Evolutionary conservation across 805 yeast species (phyloP).

Genomic region (Barnettozyma wickerhamii): DNA sequence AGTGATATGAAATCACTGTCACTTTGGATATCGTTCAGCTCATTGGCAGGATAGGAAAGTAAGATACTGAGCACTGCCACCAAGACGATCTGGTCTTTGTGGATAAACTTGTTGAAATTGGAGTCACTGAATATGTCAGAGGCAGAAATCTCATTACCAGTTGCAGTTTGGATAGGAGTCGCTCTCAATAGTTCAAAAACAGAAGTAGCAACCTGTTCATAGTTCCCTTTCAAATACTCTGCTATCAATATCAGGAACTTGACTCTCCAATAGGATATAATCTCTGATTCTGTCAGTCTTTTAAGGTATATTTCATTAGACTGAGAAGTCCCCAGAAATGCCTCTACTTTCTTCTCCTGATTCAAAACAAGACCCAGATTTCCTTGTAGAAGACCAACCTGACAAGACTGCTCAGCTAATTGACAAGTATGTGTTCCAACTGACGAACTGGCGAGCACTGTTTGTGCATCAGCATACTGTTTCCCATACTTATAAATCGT

Average conservation of each 20-base stretch:
- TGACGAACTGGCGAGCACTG: slow-evolving; percentile 15
- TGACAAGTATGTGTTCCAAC: slow-evolving; percentile 16
- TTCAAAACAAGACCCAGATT: slow-evolving; percentile 10
- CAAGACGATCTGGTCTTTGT: slow-evolving; percentile 19
- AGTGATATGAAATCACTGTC: slow-evolving; percentile 16
- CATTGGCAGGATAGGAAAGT: slow-evolving; percentile 13
- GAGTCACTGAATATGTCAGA: slow-evolving; percentile 16
- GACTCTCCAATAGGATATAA: slow-evolving; percentile 25
- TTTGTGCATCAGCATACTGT: slow-evolving; percentile 21
- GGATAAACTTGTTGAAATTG: slow-evolving; percentile 18
- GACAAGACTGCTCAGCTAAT: slow-evolving; percentile 19
- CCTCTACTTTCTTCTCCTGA: slow-evolving; percentile 24
- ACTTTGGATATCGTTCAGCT: slow-evolving; percentile 16
- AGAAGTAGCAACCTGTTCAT: slow-evolving; percentile 14
- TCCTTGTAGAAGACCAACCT: slow-evolving; percentile 21
- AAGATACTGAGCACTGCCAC: slow-evolving; percentile 20
- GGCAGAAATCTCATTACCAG: slow-evolving; percentile 16
- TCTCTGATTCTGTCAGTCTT: slow-evolving; percentile 21
- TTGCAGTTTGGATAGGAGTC: slow-evolving; percentile 17
- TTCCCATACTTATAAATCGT: slow-evolving; percentile 14
- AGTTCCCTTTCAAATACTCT: slow-evolving; percentile 22
- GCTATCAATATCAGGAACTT: slow-evolving; percentile 22
- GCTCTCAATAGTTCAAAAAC: slow-evolving; percentile 14
- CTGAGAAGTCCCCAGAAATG: slow-evolving; percentile 18
- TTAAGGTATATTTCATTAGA: slow-evolving; percentile 23